Conservation (phyloP, 306 rosid genomes). For the Carpinus fangiana region DNA sequence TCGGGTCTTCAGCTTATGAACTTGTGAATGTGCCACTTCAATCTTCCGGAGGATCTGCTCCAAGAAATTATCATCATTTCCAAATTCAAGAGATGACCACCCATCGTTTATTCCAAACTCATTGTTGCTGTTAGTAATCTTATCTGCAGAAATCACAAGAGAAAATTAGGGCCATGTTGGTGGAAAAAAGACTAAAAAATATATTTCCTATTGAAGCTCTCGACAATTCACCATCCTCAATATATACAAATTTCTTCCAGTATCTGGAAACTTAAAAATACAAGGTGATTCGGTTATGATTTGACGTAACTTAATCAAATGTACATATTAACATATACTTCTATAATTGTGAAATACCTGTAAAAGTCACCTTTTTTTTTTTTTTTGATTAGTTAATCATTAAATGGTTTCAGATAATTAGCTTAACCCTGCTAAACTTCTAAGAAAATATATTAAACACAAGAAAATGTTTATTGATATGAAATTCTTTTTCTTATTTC, state of each 20-base stretch:
- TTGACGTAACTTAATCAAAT: neutral
- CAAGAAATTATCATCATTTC: slow-evolving; percentile 43
- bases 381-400: neutral
- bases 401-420: neutral
- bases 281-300: neutral
- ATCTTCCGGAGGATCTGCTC: slow-evolving; percentile 43
- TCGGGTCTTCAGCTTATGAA: slow-evolving; percentile 52
- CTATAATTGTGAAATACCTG: neutral
- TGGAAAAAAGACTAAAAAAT: neutral
- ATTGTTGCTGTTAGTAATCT: slow-evolving; percentile 19
- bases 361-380: neutral
- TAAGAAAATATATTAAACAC: neutral
- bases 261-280: neutral
- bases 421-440: neutral
- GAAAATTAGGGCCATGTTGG: neutral
- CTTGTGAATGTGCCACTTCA: slow-evolving; percentile 49
- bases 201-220: neutral
- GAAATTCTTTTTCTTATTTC: slow-evolving; percentile 10
- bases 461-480: neutral
- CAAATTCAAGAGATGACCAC: slow-evolving; percentile 36
- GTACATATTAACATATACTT: neutral
- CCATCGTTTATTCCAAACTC: slow-evolving; percentile 43
- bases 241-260: neutral
- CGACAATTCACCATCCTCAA: neutral
- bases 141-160: slow-evolving; percentile 32